phyloP scores from a whole-genome alignment of 129 eudicot species.

The Cynara cardunculus region DNA sequence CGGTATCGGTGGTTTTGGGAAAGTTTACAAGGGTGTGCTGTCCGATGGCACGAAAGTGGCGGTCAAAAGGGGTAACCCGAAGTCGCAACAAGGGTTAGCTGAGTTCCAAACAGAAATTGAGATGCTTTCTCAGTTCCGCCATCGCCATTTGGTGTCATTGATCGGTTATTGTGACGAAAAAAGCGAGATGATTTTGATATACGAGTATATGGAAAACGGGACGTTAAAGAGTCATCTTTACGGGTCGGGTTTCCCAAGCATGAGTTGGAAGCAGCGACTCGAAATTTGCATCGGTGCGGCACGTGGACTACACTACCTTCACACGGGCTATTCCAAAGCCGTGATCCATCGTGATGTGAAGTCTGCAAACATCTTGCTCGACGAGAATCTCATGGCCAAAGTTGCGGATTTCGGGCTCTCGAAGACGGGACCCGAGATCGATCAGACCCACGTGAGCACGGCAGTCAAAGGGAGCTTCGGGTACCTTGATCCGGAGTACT shows the following conservation, averaged over 20 bases:
- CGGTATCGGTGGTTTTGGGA: conserved; percentile 94
- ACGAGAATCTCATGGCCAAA: conserved; percentile 86
- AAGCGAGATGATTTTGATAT: conserved; percentile 84
- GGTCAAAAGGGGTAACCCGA: conserved; percentile 86
- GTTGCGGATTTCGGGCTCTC: conserved; percentile 98
- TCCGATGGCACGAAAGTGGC: conserved; percentile 80
- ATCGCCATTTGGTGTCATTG: conserved; percentile 84
- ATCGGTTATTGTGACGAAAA: conserved; percentile 95
- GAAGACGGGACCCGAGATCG: conserved; percentile 82
- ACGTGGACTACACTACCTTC: conserved; percentile 89
- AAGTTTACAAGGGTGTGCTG: conserved; percentile 70
- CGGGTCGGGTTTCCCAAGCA: conserved; percentile 66
- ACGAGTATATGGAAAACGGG: conserved; percentile 95
- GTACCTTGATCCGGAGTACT: conserved; percentile 91
- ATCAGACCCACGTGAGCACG: conserved; percentile 93
- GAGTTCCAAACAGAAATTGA: conserved; percentile 93
- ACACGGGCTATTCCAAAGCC: conserved; percentile 82
- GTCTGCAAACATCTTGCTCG: conserved; percentile 84
- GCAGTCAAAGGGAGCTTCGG: conserved; percentile 99
- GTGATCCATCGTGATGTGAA: conserved; percentile 97
- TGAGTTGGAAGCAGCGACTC: conserved; percentile 89
- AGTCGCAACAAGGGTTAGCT: conserved; percentile 81
- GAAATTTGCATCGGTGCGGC: conserved; percentile 97
- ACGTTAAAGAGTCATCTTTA: conserved; percentile 80
- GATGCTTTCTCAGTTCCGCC: conserved; percentile 88